Base-by-base conservation (phyloP, 2,329 filamentous ascomycete genomes). In the Zasmidium angulare region DNA sequence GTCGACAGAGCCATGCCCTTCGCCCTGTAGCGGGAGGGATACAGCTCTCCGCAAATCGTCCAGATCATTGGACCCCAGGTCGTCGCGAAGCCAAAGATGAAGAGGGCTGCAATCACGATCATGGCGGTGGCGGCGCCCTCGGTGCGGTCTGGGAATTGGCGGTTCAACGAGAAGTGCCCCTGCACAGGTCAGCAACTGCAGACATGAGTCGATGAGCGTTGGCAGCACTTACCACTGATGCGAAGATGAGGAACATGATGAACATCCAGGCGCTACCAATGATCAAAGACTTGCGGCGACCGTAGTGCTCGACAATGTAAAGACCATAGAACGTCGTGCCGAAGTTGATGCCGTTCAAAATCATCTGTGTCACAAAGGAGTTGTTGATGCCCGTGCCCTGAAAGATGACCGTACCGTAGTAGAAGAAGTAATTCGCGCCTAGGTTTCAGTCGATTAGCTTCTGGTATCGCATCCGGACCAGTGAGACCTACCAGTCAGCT, bases 21-120 rank as follows among this genome's bases (percentile, higher is more conserved):
- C 1, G 63, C 64, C 7, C 68, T 58, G 67, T 86, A 86, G n/a
- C 84, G 79, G 11, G 82, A 82, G 0, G 82, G 86, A 71, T 87
- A 90, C 4, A 65, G 50, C 43, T 65, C 63, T 17, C 63, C 63
- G 53, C 57, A 61, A 26, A 66, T 63, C 1, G 61, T 85, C 89
- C 89, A 92, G 55, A 89, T 84, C 57, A 86, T 82, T 0, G 87
- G 87, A 20, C 86, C 86, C 87, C 87, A 89, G 1, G 86, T 89
- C 0, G 84, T 87, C 2, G 86, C 86, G 61, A 86, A 89, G 1
- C 80, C 84, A 0, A 86, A 78, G 65, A 88, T 87, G 70, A 88
- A 88, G 51, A 90, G 78, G 66, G 86, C 88, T 0, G 87, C 86
- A 71, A 89, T 88, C 59, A 86, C 80, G 46, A 90, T 87, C 65